Base-by-base conservation (phyloP, 108 stramenopile species). In the Asterionellopsis glacialis region DNA sequence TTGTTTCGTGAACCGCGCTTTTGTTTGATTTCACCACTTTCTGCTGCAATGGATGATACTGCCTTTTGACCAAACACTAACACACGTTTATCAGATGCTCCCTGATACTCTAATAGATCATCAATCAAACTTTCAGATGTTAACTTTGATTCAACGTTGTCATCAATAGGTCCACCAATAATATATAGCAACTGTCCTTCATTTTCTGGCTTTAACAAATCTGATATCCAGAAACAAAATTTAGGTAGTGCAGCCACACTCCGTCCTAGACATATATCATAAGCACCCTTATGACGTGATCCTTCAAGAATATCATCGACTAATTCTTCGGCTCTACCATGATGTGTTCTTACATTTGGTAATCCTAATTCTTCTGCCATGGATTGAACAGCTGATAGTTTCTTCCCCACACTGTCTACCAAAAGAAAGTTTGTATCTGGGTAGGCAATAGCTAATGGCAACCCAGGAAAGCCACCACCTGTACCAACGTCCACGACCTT, bases 381-480 rank as follows among this genome's bases (percentile, higher is more conserved):
- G 59, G 85, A 84, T 53, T 83, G 69, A 6, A 87, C 82, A 39
- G 85, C 91, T 19, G 45, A 58, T 10, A 93, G 59, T 59, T 95
- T 93, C 81, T 93, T 93, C 23, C 77, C 83, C 10, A 86, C 72
- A 59, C 79, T 80, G 56, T 95, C 95, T 14, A 91, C 77, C 28
- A 95, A 63, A 42, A 79, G 67, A 69, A 95, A 95, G 18, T 81
- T 55, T 24, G 63, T 18, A 11, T 82, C 44, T 15, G 95, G 91
- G 50, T 72, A 66, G 27, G 76, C 64, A 63, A 95, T 82, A 38
- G 95, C 91, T 42, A 95, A 57, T 3, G 95, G 95, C 9, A 95
- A 61, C 15, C 95, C 95, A 14, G 95, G 95, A 73, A 95, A 93
- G 12, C 95, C 95, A n/a, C 92, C 47, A 10, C 80, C 80, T 15